Conservation (phyloP, 1,284 basidiomycete genomes). For the Hemileia vastatrix region DNA sequence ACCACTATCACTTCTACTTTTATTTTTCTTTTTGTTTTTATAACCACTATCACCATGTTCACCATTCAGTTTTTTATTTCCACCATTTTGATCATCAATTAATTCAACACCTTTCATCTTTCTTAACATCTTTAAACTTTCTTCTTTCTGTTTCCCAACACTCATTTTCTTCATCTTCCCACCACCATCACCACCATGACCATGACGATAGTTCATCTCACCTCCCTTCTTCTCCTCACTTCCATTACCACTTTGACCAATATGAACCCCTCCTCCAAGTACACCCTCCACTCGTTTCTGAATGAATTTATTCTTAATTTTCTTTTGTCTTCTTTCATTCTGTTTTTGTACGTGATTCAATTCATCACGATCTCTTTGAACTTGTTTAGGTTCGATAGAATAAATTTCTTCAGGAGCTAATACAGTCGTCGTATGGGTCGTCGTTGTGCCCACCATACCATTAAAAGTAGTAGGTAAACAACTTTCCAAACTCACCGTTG, state of each 20-base stretch:
- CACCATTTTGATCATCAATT: no score
- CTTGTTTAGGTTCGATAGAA: slow-evolving; percentile 21
- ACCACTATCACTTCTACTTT: no score
- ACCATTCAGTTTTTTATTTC: no score
- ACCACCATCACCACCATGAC: no score
- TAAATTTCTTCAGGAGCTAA: slow-evolving; percentile 92
- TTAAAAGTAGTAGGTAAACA: no score
- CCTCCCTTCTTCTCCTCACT: not conserved
- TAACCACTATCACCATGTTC: no score
- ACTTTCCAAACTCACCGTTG: slow-evolving; percentile 78
- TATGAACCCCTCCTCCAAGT: not conserved
- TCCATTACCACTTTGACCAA: not conserved
- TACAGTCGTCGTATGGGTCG: slow-evolving; percentile 63
- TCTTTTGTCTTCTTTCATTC: not conserved
- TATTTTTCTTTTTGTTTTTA: no score
- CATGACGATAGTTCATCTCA: not conserved
- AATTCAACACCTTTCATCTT: not conserved
- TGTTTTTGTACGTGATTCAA: slow-evolving; percentile 18
- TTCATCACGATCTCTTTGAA: not conserved
- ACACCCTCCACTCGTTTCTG: not conserved
- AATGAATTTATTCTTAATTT: not conserved
- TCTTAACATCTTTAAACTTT: not conserved
- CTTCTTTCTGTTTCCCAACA: not conserved
- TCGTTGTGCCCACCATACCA: no score
- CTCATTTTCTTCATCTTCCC: not conserved